Percentiles rank a stretch among this genome's conserved stretches.
These are phyloP conservation scores for Galerina marginata DNA, from an alignment of 768 basidiomycete genomes.

Conservation along the genomic window DNA sequence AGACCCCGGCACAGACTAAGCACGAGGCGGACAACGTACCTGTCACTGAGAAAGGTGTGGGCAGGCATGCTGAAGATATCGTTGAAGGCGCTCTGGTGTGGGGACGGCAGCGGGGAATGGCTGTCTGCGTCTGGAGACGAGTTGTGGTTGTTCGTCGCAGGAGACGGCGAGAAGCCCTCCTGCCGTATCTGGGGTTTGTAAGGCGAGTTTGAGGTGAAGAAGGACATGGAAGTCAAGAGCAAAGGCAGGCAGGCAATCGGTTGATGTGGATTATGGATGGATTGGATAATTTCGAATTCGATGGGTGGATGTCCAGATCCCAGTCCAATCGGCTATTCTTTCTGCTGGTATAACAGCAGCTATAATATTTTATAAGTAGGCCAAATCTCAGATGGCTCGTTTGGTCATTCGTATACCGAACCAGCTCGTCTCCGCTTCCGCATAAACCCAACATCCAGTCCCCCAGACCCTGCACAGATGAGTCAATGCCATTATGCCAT, in stretches of 20 bases:
- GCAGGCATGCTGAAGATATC: conserved; percentile 35
- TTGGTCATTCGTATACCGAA: neutral
- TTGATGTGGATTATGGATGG: too few relatives aligned
- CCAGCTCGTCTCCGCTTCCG: conserved; percentile 1
- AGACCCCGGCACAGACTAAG: neutral
- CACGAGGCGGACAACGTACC: conserved; percentile 31
- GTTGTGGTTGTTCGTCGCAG: conserved; percentile 30
- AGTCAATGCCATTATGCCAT: neutral
- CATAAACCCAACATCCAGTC: neutral
- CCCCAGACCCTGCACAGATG: conserved; percentile 3
- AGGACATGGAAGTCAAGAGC: conserved; percentile 34
- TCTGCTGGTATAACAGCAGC: too few relatives aligned
- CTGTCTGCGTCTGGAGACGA: conserved; percentile 25
- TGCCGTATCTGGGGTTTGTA: conserved; percentile 69
- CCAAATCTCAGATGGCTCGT: conserved; percentile 4
- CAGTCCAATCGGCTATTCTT: too few relatives aligned
- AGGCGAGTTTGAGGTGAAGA: conserved; percentile 38
- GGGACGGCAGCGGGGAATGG: conserved; percentile 36
- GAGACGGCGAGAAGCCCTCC: conserved; percentile 62
- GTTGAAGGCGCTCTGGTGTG: conserved; percentile 23
- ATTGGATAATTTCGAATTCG: too few relatives aligned
- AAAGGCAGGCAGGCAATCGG: neutral
- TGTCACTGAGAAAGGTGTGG: conserved; percentile 57
- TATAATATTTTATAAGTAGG: too few relatives aligned
- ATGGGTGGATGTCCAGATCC: too few relatives aligned